phyloP scores from a whole-genome alignment of 306 rosid genomes.

The Dalbergia cultrata region DNA sequence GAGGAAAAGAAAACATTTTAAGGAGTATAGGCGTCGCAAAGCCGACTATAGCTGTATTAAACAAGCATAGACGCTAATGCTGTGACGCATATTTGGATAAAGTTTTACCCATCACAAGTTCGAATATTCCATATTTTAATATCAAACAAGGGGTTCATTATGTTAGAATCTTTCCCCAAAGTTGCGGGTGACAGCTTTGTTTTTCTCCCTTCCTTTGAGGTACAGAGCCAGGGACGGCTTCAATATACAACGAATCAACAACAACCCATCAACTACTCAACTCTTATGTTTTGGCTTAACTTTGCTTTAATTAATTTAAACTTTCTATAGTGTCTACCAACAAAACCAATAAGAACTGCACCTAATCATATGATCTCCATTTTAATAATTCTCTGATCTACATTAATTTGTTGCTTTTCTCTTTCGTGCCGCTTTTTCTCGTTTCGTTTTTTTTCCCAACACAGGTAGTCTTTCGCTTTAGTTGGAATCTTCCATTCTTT shows the following conservation, averaged over 20 bases:
- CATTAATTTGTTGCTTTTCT: conserved; percentile 23
- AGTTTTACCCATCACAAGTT: background rate
- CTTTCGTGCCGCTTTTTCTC: conserved; percentile 29
- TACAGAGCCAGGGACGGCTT: conserved; percentile 1
- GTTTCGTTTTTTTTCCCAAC: background rate
- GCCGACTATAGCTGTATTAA: background rate
- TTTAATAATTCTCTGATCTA: background rate
- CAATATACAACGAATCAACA: background rate
- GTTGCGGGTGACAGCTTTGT: background rate
- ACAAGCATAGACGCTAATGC: background rate
- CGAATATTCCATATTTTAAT: background rate
- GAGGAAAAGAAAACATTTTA: too few species aligned
- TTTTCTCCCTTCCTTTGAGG: background rate
- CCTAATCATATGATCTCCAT: conserved; percentile 38
- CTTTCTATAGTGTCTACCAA: conserved; percentile 18
- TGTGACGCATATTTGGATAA: background rate
- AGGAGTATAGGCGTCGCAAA: background rate
- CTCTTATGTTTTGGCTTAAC: conserved; percentile 6
- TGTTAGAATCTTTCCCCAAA: conserved; percentile 17
- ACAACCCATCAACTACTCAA: background rate
- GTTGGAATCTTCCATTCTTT: conserved; percentile 31
- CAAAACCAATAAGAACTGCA: conserved; percentile 34
- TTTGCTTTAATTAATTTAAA: background rate
- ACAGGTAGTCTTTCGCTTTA: conserved; percentile 2
- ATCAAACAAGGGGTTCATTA: background rate